phyloP scores from a whole-genome alignment of 306 rosid genomes.

The Quercus engelmannii region DNA sequence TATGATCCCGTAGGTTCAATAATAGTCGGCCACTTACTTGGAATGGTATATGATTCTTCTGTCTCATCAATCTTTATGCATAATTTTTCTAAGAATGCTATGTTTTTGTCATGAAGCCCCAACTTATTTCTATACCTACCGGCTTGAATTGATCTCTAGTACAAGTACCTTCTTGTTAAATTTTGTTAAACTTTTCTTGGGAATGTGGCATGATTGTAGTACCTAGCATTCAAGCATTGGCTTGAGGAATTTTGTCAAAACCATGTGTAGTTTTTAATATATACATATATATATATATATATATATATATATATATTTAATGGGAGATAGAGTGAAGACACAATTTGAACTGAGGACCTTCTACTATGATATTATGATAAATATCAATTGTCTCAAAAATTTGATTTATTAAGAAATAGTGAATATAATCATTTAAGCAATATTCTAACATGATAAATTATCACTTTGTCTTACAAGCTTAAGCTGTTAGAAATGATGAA shows the following conservation, averaged over 20 bases:
- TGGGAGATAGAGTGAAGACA: no score
- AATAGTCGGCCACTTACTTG: slow-evolving; percentile 90
- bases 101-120: not conserved
- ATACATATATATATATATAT: no score
- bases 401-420: no score
- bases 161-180: not conserved
- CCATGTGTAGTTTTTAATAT: no score
- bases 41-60: slow-evolving; percentile 64
- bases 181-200: not conserved
- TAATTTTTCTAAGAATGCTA: not conserved
- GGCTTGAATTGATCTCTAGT: not conserved
- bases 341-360: no score
- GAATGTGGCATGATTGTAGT: not conserved
- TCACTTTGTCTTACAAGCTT: no score
- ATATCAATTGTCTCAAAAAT: no score
- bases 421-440: no score
- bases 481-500: no score
- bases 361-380: no score
- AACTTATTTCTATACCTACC: not conserved
- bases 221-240: not conserved
- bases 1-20: slow-evolving; percentile 97
- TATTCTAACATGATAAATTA: no score
- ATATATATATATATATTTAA: no score
- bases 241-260: not conserved
- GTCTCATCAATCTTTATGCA: not conserved